Conservation (phyloP, 2,329 filamentous ascomycete genomes). For the Akanthomyces dipterigenus region DNA sequence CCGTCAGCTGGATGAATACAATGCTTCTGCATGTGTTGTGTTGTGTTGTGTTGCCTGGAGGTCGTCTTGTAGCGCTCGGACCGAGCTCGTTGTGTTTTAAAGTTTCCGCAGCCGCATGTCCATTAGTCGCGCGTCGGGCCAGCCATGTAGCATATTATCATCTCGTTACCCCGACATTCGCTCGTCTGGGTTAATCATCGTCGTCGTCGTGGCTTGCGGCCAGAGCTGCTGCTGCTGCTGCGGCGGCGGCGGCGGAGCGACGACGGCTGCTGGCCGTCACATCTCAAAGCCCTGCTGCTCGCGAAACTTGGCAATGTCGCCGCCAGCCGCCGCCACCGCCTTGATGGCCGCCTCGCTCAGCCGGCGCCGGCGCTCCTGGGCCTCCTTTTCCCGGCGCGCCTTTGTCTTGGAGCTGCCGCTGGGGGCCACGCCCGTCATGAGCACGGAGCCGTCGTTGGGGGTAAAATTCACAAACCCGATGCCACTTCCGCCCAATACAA, state of each 20-base stretch:
- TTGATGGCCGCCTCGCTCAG: constrained; percentile 62
- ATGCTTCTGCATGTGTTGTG: neutral
- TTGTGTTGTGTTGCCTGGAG: neutral
- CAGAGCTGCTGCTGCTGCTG: no score
- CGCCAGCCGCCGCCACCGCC: constrained; percentile 64
- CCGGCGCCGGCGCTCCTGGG: constrained; percentile 64
- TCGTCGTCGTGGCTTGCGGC: no score
- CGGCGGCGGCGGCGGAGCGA: no score
- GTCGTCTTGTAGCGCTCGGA: neutral
- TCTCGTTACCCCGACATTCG: no score
- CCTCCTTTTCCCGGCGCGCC: constrained; percentile 83
- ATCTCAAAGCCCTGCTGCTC: constrained; percentile 45
- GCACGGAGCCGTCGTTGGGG: constrained; percentile 65
- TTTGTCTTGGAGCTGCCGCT: constrained; percentile 92
- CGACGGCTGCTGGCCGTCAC: constrained; percentile 15
- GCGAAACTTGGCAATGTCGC: constrained; percentile 51
- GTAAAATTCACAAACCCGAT: constrained; percentile 80
- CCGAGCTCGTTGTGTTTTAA: neutral
- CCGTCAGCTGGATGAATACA: neutral
- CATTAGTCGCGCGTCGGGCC: no score
- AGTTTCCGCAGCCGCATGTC: no score
- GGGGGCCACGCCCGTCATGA: constrained; percentile 86
- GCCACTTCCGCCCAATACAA: constrained; percentile 19
- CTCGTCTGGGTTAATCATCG: no score
- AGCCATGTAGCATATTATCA: no score